phyloP scores from a whole-genome alignment of 2,329 filamentous ascomycete species.

The Ciborinia camelliae region DNA sequence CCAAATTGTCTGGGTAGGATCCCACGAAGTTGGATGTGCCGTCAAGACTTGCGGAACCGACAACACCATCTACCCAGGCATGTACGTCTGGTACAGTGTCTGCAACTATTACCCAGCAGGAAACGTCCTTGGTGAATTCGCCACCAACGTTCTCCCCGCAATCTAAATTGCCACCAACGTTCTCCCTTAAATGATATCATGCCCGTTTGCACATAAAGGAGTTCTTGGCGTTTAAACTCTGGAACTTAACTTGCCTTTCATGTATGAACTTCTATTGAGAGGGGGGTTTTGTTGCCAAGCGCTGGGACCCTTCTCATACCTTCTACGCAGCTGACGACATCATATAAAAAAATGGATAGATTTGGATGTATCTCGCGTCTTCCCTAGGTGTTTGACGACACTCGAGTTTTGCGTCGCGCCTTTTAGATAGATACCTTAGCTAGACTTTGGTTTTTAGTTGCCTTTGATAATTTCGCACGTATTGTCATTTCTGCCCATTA shows the following conservation, averaged over 20 bases:
- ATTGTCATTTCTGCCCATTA: constrained; percentile 3
- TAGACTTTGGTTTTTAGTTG: constrained; percentile 2
- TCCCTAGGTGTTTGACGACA: constrained; percentile 12
- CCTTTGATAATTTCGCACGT: constrained; percentile 4
- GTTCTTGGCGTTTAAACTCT: constrained; percentile 19
- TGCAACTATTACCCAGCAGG: constrained; percentile 24
- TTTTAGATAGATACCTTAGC: constrained; percentile 16
- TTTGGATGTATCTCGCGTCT: constrained; percentile 12
- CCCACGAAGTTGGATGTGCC: constrained; percentile 61
- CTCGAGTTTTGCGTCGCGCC: constrained; percentile 6
- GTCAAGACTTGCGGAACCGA: constrained; percentile 49
- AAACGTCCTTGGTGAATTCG: constrained; percentile 15
- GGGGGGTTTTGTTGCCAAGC: constrained; percentile 12
- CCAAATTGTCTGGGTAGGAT: constrained; percentile 68
- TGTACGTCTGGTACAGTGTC: constrained; percentile 65
- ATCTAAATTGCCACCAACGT: constrained; percentile 15
- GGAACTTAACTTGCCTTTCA: constrained; percentile 17
- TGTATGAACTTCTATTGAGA: constrained; percentile 20
- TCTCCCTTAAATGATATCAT: constrained; percentile 18
- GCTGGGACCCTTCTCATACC: constrained; percentile 9
- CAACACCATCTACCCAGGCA: constrained; percentile 55
- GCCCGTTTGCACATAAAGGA: constrained; percentile 17
- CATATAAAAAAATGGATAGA: constrained; percentile 2
- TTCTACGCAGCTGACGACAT: constrained; percentile 15
- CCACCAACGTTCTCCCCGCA: constrained; percentile 8